Percentiles rank a stretch among this genome's conserved stretches.
phyloP scores from a whole-genome alignment of 1,139 yeast species.

The Suhomyces atakaporum region DNA sequence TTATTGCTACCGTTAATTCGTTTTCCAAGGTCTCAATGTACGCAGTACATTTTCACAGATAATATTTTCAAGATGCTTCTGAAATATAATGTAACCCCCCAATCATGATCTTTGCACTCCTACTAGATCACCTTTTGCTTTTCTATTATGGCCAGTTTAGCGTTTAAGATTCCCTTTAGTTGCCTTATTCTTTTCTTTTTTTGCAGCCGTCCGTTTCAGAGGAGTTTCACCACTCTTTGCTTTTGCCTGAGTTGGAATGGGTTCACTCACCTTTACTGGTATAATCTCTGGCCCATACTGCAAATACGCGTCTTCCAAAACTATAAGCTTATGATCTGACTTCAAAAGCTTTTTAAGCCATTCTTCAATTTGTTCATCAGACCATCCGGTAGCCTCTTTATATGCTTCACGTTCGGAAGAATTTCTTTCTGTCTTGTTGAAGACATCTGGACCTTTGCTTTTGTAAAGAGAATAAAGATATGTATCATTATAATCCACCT shows the following conservation, averaged over 20 bases:
- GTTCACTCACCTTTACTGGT: neutral
- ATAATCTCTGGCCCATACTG: constrained; percentile 1
- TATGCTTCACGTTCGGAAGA: constrained; percentile 53
- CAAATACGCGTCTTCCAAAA: constrained; percentile 62
- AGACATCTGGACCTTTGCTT: constrained; percentile 47
- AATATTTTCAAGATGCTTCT: too few relatives aligned
- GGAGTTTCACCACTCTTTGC: constrained; percentile 2
- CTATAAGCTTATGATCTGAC: constrained; percentile 60
- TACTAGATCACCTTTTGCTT: constrained; percentile 26
- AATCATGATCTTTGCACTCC: constrained; percentile 22
- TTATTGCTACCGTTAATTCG: too few relatives aligned
- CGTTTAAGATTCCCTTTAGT: constrained; percentile 64
- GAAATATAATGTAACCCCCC: neutral
- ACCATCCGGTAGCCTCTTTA: constrained; percentile 60
- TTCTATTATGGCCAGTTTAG: constrained; percentile 60
- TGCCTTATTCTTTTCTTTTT: constrained; percentile 59
- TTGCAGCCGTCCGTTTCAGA: constrained; percentile 27
- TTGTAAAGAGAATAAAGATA: constrained; percentile 60
- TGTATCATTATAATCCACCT: constrained; percentile 42
- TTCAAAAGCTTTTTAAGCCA: constrained; percentile 80
- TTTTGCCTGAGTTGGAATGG: neutral
- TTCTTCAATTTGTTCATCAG: constrained; percentile 90
- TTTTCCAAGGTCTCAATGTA: too few relatives aligned
- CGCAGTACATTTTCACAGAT: too few relatives aligned
- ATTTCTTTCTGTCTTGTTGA: constrained; percentile 55